Evolutionary conservation across 169 alveolate species (phyloP), one percentile per base, ranked within the genome.

Genomic region (Pseudocohnilembus persalinus): DNA sequence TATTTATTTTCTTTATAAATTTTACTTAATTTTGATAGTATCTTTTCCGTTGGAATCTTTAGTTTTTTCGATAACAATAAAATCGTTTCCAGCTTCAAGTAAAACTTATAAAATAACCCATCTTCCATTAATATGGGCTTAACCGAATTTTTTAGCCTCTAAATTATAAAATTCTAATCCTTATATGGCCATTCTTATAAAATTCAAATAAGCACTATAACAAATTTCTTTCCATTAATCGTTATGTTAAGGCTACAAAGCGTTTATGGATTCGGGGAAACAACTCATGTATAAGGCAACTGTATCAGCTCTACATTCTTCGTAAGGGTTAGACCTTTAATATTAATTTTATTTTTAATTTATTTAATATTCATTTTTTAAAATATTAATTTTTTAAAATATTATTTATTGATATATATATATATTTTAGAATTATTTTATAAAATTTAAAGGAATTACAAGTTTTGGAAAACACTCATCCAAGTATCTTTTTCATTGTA

Each of bases 221-320:
- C 82, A 82, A 31, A 89, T 91, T 68, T 88, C 89, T 86, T 78
- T 88, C 90, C 89, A 79, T 1, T 85, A 77, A 76, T 88, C 63
- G 27, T 78, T 65, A 78, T 85, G 81, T 74, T 90, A 94, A 65
- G 90, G 82, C 64, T 79, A n/a, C 76, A 93, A 91, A 20, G 88
- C 89, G n/a, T 89, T 81, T 29, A 32, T 83, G n/a, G 96, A 87
- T 65, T 89, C 92, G 29, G 84, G 32, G 78, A 83, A 91, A 32
- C 88, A 88, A 74, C 76, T 35, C 49, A 93, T 81, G 78, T 93
- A 90, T 15, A 93, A 73, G 4, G 95, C 96, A 31, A 89, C 92
- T 30, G 95, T 76, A 81, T 95, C 96, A 64, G 96, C 96, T 84
- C 96, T 87, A 83, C 96, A 95, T 78, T 95, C 97, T 84, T 95